Evolutionary conservation across 2,329 filamentous ascomycete species (phyloP).

Genomic region (Epichloe typhina): DNA sequence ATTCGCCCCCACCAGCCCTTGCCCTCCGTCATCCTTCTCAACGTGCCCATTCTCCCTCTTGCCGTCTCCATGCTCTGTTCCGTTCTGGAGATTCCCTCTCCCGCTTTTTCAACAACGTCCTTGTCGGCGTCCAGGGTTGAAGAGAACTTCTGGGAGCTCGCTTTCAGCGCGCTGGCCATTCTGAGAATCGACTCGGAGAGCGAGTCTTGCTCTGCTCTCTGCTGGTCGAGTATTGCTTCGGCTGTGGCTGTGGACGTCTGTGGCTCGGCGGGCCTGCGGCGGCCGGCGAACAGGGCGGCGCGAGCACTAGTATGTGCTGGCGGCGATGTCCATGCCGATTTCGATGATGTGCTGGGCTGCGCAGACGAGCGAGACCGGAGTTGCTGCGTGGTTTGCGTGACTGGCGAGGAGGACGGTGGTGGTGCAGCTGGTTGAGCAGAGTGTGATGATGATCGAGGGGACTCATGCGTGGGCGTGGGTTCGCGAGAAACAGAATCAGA

Average conservation of each 20-base stretch:
- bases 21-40: slow-evolving; percentile 74
- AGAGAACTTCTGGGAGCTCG: slow-evolving; percentile 59
- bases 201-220: slow-evolving; percentile 70
- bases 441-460: slow-evolving; percentile 5
- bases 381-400: slow-evolving; percentile 21
- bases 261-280: slow-evolving; percentile 22
- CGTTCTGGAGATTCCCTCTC: slow-evolving; percentile 64
- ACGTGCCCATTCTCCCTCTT: slow-evolving; percentile 59
- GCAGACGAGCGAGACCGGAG: slow-evolving; percentile 21
- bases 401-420: background rate
- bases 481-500: slow-evolving; percentile 6
- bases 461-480: slow-evolving; percentile 3
- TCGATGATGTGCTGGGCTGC: slow-evolving; percentile 5
- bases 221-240: slow-evolving; percentile 62
- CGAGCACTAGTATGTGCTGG: slow-evolving; percentile 24
- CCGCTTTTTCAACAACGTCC: slow-evolving; percentile 56
- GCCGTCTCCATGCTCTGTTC: slow-evolving; percentile 65
- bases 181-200: slow-evolving; percentile 70
- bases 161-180: slow-evolving; percentile 67
- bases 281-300: slow-evolving; percentile 31
- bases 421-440: slow-evolving; percentile 6
- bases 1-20: slow-evolving; percentile 77
- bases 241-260: slow-evolving; percentile 36
- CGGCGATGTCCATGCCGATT: slow-evolving; percentile 5
- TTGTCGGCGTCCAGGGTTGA: slow-evolving; percentile 58